These are phyloP conservation scores for Globisporangium nodosum DNA, from an alignment of 352 stramenopile genomes.

Conservation along the genomic window DNA sequence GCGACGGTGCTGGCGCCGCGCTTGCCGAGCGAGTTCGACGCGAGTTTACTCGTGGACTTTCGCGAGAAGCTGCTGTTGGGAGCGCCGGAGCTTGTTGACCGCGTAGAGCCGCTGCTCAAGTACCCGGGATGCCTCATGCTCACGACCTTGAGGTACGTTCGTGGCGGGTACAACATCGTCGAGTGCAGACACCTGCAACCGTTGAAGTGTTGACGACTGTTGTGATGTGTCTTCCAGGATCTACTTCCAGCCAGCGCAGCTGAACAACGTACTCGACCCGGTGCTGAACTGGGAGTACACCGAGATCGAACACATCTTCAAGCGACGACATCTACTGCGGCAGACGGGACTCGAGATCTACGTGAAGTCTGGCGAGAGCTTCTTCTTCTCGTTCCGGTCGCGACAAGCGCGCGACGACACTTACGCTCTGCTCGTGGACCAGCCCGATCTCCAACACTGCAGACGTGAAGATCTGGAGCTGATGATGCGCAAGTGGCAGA, in stretches of 20 bases:
- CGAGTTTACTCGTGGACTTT: conserved; percentile 87
- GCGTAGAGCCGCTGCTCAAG: conserved; percentile 88
- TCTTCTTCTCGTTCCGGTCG: conserved; percentile 80
- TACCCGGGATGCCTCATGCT: conserved; percentile 91
- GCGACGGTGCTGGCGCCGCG: conserved; percentile 56
- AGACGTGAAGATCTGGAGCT: conserved; percentile 48
- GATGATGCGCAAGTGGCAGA: conserved; percentile 83
- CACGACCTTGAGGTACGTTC: conserved; percentile 14
- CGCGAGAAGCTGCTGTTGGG: conserved; percentile 77
- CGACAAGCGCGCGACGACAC: conserved; percentile 62
- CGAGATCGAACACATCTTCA: conserved; percentile 79
- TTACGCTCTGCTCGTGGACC: conserved; percentile 79
- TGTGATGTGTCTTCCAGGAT: conserved; percentile 15
- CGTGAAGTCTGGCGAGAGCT: conserved; percentile 53
- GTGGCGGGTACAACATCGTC: too few species aligned
- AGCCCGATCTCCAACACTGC: conserved; percentile 59
- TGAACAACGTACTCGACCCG: conserved; percentile 91
- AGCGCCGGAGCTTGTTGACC: conserved; percentile 61
- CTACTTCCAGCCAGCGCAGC: conserved; percentile 89
- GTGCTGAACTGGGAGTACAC: conserved; percentile 82
- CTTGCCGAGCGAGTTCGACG: conserved; percentile 79
- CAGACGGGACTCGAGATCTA: conserved; percentile 87
- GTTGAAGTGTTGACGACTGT: too few species aligned
- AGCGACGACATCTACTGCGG: conserved; percentile 1
- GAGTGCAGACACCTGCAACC: too few species aligned